Evolutionary conservation across 2,329 filamentous ascomycete genomes (phyloP).

Genomic region (Nakataea oryzae): DNA sequence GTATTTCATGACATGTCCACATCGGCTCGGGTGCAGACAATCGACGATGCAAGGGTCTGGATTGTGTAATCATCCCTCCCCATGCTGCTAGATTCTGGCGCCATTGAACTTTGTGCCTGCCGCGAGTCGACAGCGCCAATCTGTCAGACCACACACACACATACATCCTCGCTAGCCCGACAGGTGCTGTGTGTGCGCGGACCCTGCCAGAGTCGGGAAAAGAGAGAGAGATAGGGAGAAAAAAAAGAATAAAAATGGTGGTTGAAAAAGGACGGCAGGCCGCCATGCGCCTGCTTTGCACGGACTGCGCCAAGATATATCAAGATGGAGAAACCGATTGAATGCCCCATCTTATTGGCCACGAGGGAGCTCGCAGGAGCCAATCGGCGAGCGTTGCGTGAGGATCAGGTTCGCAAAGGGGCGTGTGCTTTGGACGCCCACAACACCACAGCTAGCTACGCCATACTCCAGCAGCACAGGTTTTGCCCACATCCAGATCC

Average conservation of each 20-base stretch:
- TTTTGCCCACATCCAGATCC: too few relatives aligned
- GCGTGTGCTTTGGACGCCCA: background rate
- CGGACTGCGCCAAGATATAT: background rate
- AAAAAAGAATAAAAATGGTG: background rate
- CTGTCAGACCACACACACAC: too few relatives aligned
- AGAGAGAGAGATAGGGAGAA: background rate
- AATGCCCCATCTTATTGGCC: too few relatives aligned
- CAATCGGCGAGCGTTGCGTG: background rate
- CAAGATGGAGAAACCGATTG: background rate
- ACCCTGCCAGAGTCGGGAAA: background rate
- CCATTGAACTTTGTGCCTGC: background rate
- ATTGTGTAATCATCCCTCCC: background rate
- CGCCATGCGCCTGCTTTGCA: background rate
- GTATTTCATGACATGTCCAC: background rate
- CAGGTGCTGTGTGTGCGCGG: background rate
- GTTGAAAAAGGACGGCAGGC: background rate
- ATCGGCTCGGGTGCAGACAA: background rate
- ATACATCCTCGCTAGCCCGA: too few relatives aligned
- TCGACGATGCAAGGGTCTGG: background rate
- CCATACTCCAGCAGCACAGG: too few relatives aligned
- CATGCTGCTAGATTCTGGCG: background rate
- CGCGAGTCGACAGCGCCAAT: background rate
- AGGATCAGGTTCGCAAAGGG: background rate
- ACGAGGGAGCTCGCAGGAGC: too few relatives aligned
- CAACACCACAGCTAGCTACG: too few relatives aligned